A percentile compares a stretch with the other conserved stretches of the same genome.
Conservation (phyloP, 2,329 filamentous ascomycete species). For the Penicillium sp. region DNA sequence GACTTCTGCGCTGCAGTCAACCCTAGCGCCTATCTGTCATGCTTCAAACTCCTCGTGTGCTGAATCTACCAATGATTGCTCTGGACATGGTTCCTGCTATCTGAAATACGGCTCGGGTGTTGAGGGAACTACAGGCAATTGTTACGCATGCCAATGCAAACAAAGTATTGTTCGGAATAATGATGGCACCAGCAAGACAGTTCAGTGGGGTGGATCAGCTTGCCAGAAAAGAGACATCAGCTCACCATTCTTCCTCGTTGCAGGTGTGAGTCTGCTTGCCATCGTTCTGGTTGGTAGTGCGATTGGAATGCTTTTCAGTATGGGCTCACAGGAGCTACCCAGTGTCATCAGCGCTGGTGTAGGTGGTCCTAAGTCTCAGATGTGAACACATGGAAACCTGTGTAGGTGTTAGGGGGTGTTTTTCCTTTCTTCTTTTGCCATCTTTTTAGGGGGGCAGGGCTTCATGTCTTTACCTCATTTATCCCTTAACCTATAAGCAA, state of each 20-base stretch:
- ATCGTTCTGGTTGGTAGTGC: conserved; percentile 66
- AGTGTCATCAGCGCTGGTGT: conserved; percentile 97
- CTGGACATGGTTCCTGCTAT: conserved; percentile 73
- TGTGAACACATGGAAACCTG: conserved; percentile 24
- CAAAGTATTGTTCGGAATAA: conserved; percentile 52
- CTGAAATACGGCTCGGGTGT: conserved; percentile 58
- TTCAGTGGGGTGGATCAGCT: conserved; percentile 76
- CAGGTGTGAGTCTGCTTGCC: conserved; percentile 68
- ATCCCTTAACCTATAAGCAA: background rate
- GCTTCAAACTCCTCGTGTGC: conserved; percentile 65
- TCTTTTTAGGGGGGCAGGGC: background rate
- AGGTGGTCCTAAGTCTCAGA: conserved; percentile 59
- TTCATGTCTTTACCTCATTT: background rate
- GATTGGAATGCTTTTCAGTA: conserved; percentile 74
- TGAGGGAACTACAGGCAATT: conserved; percentile 48
- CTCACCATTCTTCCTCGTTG: conserved; percentile 82
- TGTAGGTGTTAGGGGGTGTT: background rate
- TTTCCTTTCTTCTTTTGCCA: background rate
- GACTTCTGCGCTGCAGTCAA: conserved; percentile 35
- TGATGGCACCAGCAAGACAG: conserved; percentile 56
- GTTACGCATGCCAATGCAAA: conserved; percentile 76
- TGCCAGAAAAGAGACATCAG: conserved; percentile 93
- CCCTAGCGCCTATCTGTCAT: conserved; percentile 72
- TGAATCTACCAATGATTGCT: conserved; percentile 72
- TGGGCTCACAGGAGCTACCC: conserved; percentile 83